Evolutionary conservation across 2,329 filamentous ascomycete species (phyloP).

Genomic region (Neonectria punicea): DNA sequence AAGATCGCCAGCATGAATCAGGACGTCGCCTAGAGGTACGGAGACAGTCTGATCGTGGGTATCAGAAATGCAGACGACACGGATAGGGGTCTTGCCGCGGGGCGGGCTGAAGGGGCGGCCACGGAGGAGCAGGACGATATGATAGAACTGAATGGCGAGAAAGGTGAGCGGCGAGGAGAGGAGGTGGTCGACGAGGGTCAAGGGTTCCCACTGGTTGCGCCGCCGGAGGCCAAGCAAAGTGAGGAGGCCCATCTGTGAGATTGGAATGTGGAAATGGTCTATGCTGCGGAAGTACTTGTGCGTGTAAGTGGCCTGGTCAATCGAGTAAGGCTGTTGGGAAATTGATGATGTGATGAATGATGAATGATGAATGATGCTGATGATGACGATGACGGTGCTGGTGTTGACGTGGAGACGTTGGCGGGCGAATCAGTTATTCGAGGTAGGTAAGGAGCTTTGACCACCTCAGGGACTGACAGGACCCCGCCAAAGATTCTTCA

Average conservation of each 20-base stretch:
- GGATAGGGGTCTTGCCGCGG: slow-evolving; percentile 66
- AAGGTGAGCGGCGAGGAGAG: slow-evolving; percentile 75
- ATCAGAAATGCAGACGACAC: slow-evolving; percentile 89
- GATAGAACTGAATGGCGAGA: slow-evolving; percentile 71
- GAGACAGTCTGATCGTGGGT: slow-evolving; percentile 75
- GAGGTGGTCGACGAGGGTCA: slow-evolving; percentile 69
- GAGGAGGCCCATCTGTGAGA: slow-evolving; percentile 56
- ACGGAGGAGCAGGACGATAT: slow-evolving; percentile 73
- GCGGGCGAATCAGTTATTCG: slow-evolving; percentile 7
- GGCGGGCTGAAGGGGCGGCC: slow-evolving; percentile 71
- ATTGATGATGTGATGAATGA: neutral
- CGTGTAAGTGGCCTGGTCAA: neutral
- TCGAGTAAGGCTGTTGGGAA: neutral
- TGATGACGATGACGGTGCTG: slow-evolving; percentile 6
- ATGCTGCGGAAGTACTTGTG: neutral
- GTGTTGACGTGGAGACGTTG: slow-evolving; percentile 29
- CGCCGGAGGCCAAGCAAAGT: slow-evolving; percentile 59
- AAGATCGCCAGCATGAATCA: slow-evolving; percentile 84
- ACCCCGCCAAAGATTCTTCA: neutral
- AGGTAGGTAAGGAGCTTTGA: slow-evolving; percentile 1
- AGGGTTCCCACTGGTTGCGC: slow-evolving; percentile 58
- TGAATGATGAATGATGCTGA: neutral
- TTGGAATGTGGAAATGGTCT: too few species aligned
- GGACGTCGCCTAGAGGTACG: slow-evolving; percentile 81
- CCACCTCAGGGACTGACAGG: neutral